phyloP scores from a whole-genome alignment of 805 yeast species.

The Suhomyces emberorum region DNA sequence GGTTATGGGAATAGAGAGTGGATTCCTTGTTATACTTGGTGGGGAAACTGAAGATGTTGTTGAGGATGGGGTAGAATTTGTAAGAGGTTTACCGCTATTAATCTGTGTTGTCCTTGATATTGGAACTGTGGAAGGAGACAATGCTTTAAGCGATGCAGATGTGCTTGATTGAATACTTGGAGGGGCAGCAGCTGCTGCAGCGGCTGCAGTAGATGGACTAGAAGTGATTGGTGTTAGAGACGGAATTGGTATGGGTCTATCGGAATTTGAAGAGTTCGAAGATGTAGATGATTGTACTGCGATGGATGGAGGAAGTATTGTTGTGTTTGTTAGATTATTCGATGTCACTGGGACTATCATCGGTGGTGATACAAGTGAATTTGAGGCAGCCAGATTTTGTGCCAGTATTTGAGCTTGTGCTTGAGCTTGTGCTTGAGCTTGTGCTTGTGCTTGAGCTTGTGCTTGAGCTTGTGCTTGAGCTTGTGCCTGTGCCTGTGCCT shows the following conservation, averaged over 20 bases:
- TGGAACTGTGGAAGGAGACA: background rate
- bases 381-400: background rate
- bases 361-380: constrained; percentile 1
- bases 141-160: background rate
- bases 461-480: constrained; percentile 1
- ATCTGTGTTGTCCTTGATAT: background rate
- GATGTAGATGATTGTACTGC: constrained; percentile 4
- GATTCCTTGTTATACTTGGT: constrained; percentile 1
- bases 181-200: constrained; percentile 9
- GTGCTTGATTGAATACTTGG: constrained; percentile 2
- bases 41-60: constrained; percentile 3
- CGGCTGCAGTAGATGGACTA: constrained; percentile 10
- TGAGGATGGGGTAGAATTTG: constrained; percentile 2
- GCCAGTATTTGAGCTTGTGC: background rate
- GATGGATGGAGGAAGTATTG: constrained; percentile 8
- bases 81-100: background rate
- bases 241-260: constrained; percentile 5
- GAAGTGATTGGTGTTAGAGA: constrained; percentile 11
- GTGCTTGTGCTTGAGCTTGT: constrained; percentile 1
- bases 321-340: background rate
- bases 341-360: background rate
- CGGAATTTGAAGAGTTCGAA: background rate
- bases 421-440: constrained; percentile 1
- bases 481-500: background rate
- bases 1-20: constrained; percentile 4